These are phyloP conservation scores for Pleurotus pulmonarius DNA, from an alignment of 768 basidiomycete species.

Conservation along the genomic window DNA sequence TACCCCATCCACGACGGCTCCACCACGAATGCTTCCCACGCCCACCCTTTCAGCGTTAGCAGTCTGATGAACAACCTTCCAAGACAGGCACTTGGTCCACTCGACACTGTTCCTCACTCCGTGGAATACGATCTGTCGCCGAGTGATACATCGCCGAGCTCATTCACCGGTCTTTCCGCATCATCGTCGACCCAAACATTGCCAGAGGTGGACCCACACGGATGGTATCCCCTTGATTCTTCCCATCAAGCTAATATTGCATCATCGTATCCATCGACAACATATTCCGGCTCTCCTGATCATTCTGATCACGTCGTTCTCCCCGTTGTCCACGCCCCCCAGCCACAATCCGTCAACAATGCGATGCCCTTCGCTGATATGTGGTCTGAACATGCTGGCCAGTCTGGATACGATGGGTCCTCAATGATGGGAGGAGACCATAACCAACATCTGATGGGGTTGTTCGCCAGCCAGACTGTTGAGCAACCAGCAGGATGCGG, in stretches of 20 bases:
- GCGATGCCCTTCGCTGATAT: slow-evolving; percentile 12
- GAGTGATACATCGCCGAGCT: background rate
- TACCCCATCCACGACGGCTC: slow-evolving; percentile 13
- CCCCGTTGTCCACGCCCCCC: slow-evolving; percentile 20
- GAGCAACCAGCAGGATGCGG: background rate
- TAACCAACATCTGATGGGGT: background rate
- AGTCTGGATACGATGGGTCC: background rate
- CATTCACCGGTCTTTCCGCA: slow-evolving; percentile 1
- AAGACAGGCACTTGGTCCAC: slow-evolving; percentile 15
- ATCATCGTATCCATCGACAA: slow-evolving; percentile 33
- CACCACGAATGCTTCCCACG: slow-evolving; percentile 2
- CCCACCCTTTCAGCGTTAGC: slow-evolving; percentile 9
- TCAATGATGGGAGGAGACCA: background rate
- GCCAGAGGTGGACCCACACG: slow-evolving; percentile 15
- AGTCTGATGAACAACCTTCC: slow-evolving; percentile 21
- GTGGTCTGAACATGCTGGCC: slow-evolving; percentile 13
- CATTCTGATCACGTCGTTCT: slow-evolving; percentile 13
- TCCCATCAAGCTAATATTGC: slow-evolving; percentile 11
- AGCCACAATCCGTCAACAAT: slow-evolving; percentile 15
- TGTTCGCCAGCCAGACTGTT: background rate
- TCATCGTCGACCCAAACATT: slow-evolving; percentile 12
- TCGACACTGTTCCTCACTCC: slow-evolving; percentile 6
- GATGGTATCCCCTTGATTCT: slow-evolving; percentile 14
- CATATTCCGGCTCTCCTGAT: slow-evolving; percentile 39
- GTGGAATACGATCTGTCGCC: background rate